Base-by-base conservation (phyloP, 2,329 filamentous ascomycete genomes). In the Fusarium sacchari region DNA sequence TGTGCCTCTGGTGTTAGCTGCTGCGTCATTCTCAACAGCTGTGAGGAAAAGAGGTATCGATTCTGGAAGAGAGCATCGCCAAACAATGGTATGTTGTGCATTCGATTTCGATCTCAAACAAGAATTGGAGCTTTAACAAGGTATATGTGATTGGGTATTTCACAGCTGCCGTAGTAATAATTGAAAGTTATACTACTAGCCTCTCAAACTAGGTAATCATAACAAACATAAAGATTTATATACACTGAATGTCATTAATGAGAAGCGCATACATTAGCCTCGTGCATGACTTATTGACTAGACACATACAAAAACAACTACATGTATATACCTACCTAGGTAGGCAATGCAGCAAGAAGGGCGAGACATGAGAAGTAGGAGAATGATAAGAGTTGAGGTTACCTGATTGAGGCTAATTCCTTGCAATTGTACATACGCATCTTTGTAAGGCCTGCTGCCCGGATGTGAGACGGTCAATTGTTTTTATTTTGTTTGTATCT, bases 21-120 rank as follows among this genome's bases (percentile, higher is more conserved):
- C 60, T 66, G 67, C 65, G 62, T 73, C 53, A 63, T 71, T 55
- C 22, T 68, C 47, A 68, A 65, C 39, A 49, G 56, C 28, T 59
- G 50, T 32, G 42, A 47, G 58, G 40, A 49, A 52, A 44, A 39
- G n/a, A 55, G 24, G 18, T 37, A 13, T 40, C 37, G 22, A 18
- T 36, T 43, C 56, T 17, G 14, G 46, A 34, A 28, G n/a, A 32
- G 44, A 55, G 28, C 36, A 49, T 28, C 43, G 56, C 49, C 30
- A 46, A 28, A 28, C 20, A 55, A 39, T 22, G 22, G 50, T 20
- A 36, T 26, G 34, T 8, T 39, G 24, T 37, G 24, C 24, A 28
- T 55, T 28, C 24, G 26, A 40, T 28, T 55, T 39, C 20, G 24
- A 40, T 26, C 24, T 28, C 24, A 55, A 55, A 26, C 20, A 39